A percentile compares a stretch with the other conserved stretches of the same genome.
phyloP scores from a whole-genome alignment of 148 eudicot species.

The Vaccinium myrtillus region DNA sequence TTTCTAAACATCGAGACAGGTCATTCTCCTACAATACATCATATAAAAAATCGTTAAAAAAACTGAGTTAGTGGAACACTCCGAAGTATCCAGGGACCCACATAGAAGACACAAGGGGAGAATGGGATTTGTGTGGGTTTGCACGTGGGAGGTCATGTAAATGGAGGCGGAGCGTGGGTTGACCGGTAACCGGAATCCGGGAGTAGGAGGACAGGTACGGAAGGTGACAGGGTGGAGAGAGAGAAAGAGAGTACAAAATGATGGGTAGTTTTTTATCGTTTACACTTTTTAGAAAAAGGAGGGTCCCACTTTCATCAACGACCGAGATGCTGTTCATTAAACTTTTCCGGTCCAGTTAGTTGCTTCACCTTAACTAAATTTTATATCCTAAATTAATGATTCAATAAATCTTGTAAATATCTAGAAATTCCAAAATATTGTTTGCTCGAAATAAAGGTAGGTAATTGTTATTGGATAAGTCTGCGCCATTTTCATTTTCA shows the following conservation, averaged over 20 bases:
- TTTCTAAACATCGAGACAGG: too few species aligned
- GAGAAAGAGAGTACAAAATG: constrained; percentile 8
- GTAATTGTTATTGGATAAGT: too few species aligned
- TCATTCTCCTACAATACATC: too few species aligned
- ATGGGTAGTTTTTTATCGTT: constrained; percentile 11
- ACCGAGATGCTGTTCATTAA: constrained; percentile 23
- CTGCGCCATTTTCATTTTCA: too few species aligned
- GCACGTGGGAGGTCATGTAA: constrained; percentile 14
- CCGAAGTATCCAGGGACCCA: too few species aligned
- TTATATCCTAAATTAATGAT: too few species aligned
- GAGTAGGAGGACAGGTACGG: constrained; percentile 23
- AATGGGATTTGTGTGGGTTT: constrained; percentile 6
- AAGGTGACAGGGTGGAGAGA: constrained; percentile 26
- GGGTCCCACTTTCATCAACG: constrained; percentile 22
- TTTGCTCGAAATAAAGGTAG: too few species aligned
- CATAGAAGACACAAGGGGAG: not conserved
- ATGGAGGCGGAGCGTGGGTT: not conserved
- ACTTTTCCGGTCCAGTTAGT: not conserved
- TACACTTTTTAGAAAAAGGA: not conserved
- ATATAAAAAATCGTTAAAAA: too few species aligned
- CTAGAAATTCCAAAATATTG: too few species aligned
- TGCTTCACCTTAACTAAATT: too few species aligned
- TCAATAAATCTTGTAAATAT: too few species aligned
- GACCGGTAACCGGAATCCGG: constrained; percentile 29
- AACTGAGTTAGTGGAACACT: too few species aligned